Base-by-base conservation (phyloP, 768 basidiomycete genomes). In the Fistulinella prunicolor region DNA sequence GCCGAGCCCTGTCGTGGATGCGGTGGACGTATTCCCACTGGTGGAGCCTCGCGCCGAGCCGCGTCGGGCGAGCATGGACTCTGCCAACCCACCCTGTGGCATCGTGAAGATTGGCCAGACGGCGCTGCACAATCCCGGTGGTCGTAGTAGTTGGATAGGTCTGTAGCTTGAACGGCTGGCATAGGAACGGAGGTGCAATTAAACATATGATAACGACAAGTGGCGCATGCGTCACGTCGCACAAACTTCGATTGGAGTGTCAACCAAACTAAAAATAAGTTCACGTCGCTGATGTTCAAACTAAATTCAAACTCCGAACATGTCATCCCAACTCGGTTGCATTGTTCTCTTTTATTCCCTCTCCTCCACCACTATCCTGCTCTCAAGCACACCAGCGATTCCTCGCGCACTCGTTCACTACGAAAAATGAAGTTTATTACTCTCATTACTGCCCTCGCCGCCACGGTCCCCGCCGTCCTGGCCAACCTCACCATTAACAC, bases 51-150 rank as follows among this genome's bases (percentile, higher is more conserved):
- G 50, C n/a, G n/a, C n/a, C 16, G 65, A 59, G 9, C 21, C 34
- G 9, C 45, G 52, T 20, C 47, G 44, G 22, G 46, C 38, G 38
- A 53, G 46, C 12, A 28, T 29, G 23, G 55, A 55, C 35, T 6
- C 7, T 8, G 17, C 38, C 47, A 51, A 69, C 64, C 44, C 51
- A 14, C 59, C 61, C 6, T 61, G 75, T 63, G 67, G 74, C 5
- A 55, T 81, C 24, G 78, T 98, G 41, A 97, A 98, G 69, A 94
- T 99, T 63, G 92, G 94, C 5, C 94, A 97, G 70, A 94, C 93
- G 26, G 81, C 81, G 55, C 67, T 99, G 63, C 95, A 96, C 61
- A 99, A 98, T 68, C 83, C 94, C 0, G 80, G 82, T 2, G 95
- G 95, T 3, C 76, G 88, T 39, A 89, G 90, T 59, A 94, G 90